Conservation (phyloP, 176 grass and related monocot species). For the Oryza glaberrima region DNA sequence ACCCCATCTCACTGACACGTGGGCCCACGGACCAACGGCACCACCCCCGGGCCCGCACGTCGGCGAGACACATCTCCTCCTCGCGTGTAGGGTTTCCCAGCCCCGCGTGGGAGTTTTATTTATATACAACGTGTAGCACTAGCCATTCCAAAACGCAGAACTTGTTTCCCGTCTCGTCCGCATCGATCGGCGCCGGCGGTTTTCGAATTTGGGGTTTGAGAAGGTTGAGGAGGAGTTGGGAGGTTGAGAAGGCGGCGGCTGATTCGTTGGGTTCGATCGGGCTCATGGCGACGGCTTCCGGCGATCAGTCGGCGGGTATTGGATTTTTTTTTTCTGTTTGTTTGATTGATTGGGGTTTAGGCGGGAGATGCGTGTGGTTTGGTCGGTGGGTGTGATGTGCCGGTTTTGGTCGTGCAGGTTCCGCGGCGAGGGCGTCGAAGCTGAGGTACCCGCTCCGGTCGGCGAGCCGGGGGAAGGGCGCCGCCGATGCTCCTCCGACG, state of each 20-base stretch:
- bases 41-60: background rate
- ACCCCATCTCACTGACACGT: background rate
- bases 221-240: background rate
- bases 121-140: background rate
- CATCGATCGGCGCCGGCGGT: background rate
- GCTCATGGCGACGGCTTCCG: constrained; percentile 38
- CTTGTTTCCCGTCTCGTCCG: background rate
- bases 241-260: background rate
- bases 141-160: background rate
- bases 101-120: background rate
- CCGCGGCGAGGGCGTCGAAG: constrained; percentile 52
- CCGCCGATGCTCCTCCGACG: constrained; percentile 15
- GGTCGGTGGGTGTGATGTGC: background rate
- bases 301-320: constrained; percentile 29
- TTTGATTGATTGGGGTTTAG: background rate
- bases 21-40: accelerated
- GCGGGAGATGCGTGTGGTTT: background rate
- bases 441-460: constrained; percentile 75
- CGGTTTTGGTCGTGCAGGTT: constrained; percentile 22
- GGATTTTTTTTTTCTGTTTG: background rate
- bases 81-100: background rate
- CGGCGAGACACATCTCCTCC: background rate
- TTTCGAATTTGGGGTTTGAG: background rate
- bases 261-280: background rate
- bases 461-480: constrained; percentile 44